phyloP scores from a whole-genome alignment of 1,284 basidiomycete genomes.

The Termitomyces sp. region DNA sequence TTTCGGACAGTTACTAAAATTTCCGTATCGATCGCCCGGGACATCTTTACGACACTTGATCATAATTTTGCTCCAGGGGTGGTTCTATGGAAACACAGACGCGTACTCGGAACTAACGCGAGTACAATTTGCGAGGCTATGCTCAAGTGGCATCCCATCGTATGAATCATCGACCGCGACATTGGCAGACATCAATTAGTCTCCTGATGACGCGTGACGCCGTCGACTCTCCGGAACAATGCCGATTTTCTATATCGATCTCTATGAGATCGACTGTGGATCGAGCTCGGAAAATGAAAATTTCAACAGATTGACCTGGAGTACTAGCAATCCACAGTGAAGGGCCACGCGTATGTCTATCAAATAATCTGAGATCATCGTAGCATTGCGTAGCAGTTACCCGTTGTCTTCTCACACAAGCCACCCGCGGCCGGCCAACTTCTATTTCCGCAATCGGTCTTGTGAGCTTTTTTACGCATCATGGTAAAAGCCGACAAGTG shows the following conservation, averaged over 20 bases:
- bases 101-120: not conserved
- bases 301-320: not conserved
- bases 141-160: not conserved
- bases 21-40: not conserved
- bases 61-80: not conserved
- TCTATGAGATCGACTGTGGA: not conserved
- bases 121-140: not conserved
- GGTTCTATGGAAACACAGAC: not conserved
- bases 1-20: not conserved
- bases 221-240: not conserved
- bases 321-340: not conserved
- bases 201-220: not conserved
- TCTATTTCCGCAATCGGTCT: not conserved
- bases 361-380: not conserved
- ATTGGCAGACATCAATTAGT: not conserved
- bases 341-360: not conserved
- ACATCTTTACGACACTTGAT: not conserved
- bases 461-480: not conserved
- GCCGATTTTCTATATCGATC: not conserved
- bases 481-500: conserved; percentile 11
- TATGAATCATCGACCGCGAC: not conserved
- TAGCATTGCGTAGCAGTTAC: too few species aligned
- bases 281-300: not conserved
- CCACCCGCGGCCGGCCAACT: not conserved
- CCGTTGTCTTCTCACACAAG: not conserved